Percentiles rank a stretch among this genome's conserved stretches.
Evolutionary conservation across 2,329 filamentous ascomycete genomes (phyloP).

Genomic region (Septoria linicola): DNA sequence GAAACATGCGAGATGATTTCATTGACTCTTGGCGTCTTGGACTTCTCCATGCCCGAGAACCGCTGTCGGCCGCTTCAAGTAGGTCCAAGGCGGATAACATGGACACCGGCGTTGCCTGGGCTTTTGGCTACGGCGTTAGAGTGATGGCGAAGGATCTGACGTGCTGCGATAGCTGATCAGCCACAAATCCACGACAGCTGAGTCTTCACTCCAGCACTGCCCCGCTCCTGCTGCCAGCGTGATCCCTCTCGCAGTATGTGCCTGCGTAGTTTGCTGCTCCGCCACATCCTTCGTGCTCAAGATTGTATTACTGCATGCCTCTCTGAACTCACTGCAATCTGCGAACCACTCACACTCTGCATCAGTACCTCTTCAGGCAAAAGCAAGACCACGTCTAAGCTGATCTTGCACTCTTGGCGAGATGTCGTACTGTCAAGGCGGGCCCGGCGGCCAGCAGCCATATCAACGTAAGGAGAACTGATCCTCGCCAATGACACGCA

Average conservation of each 20-base stretch:
- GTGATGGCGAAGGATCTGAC: neutral
- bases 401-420: slow-evolving; percentile 5
- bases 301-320: neutral
- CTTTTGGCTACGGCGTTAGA: neutral
- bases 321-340: too few relatives aligned
- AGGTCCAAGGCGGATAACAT: neutral
- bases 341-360: neutral
- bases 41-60: neutral
- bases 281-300: slow-evolving; percentile 7
- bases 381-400: neutral
- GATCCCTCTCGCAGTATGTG: neutral
- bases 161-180: neutral
- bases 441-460: slow-evolving; percentile 5
- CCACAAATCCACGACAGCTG: slow-evolving; percentile 3
- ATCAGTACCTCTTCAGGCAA: neutral
- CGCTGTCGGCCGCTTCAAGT: neutral
- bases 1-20: too few relatives aligned
- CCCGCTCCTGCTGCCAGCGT: slow-evolving; percentile 2
- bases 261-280: neutral
- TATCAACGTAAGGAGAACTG: slow-evolving; percentile 20
- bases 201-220: slow-evolving; percentile 6
- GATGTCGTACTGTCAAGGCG: slow-evolving; percentile 16
- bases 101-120: neutral
- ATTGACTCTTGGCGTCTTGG: too few relatives aligned
- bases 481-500: neutral